These are phyloP conservation scores for Strobilomyces echinocephalus DNA, from an alignment of 768 basidiomycete species.

Conservation along the genomic window DNA sequence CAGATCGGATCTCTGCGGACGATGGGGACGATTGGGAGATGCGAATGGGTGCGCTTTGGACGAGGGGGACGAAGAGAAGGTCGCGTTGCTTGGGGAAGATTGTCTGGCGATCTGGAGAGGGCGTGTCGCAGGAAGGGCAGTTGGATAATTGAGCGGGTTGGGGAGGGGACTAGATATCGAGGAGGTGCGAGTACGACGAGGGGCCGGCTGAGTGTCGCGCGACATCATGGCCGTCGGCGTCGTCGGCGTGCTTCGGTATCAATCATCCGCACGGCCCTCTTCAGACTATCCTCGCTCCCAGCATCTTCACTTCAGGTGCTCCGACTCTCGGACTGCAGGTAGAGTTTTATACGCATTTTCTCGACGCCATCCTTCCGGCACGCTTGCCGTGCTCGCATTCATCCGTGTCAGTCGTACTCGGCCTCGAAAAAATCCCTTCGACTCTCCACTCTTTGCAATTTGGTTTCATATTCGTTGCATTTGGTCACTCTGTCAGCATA, in stretches of 20 bases:
- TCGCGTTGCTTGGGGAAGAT: conserved; percentile 45
- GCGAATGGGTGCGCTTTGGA: conserved; percentile 39
- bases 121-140: conserved; percentile 38
- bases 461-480: conserved; percentile 38
- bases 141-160: conserved; percentile 30
- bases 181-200: conserved; percentile 44
- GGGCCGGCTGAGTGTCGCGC: conserved; percentile 30
- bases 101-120: conserved; percentile 61
- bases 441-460: conserved; percentile 21
- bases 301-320: too few species aligned
- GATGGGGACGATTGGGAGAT: conserved; percentile 49
- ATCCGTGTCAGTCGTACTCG: conserved; percentile 60
- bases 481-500: conserved; percentile 31
- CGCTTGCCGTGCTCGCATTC: conserved; percentile 54
- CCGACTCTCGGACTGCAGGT: conserved; percentile 26
- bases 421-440: conserved; percentile 3
- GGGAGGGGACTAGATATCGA: conserved; percentile 38
- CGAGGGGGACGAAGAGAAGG: conserved; percentile 23
- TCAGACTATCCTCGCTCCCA: too few species aligned
- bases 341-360: conserved; percentile 64
- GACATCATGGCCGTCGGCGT: conserved; percentile 43
- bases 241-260: conserved; percentile 2
- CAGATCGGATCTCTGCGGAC: conserved; percentile 65
- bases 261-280: conserved; percentile 7
- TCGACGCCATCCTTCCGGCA: conserved; percentile 36